Conservation (phyloP, 225 moss, liverwort and hornwort genomes). For the Marchantia polymorpha region DNA sequence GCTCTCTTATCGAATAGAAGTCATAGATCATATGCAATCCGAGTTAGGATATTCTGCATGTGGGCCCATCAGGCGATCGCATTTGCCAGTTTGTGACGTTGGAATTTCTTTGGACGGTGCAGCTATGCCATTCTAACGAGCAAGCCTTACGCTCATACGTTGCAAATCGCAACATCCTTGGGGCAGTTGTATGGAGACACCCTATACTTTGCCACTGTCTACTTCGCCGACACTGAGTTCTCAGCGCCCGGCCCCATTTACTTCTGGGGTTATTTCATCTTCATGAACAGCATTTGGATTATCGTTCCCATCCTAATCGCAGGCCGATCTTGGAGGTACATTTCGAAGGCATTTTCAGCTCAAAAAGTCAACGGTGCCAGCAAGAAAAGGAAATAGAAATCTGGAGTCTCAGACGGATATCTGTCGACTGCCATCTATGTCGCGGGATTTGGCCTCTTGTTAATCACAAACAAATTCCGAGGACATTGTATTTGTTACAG, state of each 20-base stretch:
- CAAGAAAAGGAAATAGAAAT: conserved; percentile 29
- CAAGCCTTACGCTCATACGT: conserved; percentile 55
- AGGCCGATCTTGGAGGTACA: conserved; percentile 62
- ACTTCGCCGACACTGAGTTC: conserved; percentile 44
- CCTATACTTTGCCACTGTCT: conserved; percentile 59
- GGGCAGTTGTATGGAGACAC: conserved; percentile 82
- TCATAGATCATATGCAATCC: too few species aligned
- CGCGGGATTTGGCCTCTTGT: too few species aligned
- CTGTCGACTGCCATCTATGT: too few species aligned
- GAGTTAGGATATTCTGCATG: not conserved
- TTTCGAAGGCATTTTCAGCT: conserved; percentile 47
- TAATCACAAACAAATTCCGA: too few species aligned
- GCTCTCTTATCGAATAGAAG: too few species aligned
- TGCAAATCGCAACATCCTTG: conserved; percentile 64
- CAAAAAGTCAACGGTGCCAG: conserved; percentile 14
- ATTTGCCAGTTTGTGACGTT: not conserved
- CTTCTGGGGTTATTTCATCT: conserved; percentile 85
- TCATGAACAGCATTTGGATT: conserved; percentile 80
- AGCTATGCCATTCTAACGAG: conserved; percentile 72
- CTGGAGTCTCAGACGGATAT: too few species aligned
- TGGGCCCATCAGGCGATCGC: not conserved
- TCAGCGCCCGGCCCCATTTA: conserved; percentile 52
- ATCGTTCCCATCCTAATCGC: conserved; percentile 55
- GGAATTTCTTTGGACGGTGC: conserved; percentile 23
- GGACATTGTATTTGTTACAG: too few species aligned